A percentile compares a stretch with the other conserved stretches of the same genome.
Conservation (phyloP, 2,329 filamentous ascomycete genomes). For the Ophiocordyceps polyrhachis-furcata region DNA sequence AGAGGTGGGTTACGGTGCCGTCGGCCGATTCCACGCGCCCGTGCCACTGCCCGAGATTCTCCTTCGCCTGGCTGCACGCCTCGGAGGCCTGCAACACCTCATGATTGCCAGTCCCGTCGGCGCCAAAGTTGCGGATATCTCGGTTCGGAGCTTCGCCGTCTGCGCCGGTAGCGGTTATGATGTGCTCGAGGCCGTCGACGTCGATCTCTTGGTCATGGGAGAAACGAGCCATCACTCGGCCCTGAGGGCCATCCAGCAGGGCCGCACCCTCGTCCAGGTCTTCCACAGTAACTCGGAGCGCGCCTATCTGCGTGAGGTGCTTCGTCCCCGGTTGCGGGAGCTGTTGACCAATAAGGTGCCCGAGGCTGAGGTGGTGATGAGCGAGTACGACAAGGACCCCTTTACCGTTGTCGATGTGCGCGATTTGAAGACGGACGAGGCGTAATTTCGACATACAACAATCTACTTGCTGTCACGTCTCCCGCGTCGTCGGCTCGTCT, state of each 20-base stretch:
- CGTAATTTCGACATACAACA: not conserved
- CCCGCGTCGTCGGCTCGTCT: slow-evolving; percentile 2
- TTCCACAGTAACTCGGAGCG: slow-evolving; percentile 93
- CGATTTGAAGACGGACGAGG: slow-evolving; percentile 9
- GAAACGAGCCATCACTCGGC: slow-evolving; percentile 91
- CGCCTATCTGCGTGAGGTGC: slow-evolving; percentile 54
- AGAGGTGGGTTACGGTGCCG: slow-evolving; percentile 33
- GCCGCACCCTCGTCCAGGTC: slow-evolving; percentile 62
- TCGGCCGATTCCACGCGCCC: slow-evolving; percentile 20
- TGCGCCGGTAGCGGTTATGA: slow-evolving; percentile 78
- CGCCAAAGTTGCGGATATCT: slow-evolving; percentile 13
- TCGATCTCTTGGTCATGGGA: slow-evolving; percentile 75
- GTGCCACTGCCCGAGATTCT: slow-evolving; percentile 25
- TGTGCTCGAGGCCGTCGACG: slow-evolving; percentile 49
- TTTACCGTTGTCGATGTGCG: slow-evolving; percentile 53
- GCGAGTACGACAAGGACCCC: slow-evolving; percentile 68
- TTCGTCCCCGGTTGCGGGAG: slow-evolving; percentile 46
- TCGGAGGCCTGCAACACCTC: slow-evolving; percentile 43
- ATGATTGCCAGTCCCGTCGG: slow-evolving; percentile 35
- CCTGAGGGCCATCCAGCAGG: slow-evolving; percentile 66
- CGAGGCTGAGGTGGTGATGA: slow-evolving; percentile 50
- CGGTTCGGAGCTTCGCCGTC: slow-evolving; percentile 55
- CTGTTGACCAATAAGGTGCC: slow-evolving; percentile 30
- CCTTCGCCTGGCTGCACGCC: slow-evolving; percentile 39
- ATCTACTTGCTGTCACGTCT: not conserved